Conservation (phyloP, 345 rosid genomes). For the Noccaea caerulescens region DNA sequence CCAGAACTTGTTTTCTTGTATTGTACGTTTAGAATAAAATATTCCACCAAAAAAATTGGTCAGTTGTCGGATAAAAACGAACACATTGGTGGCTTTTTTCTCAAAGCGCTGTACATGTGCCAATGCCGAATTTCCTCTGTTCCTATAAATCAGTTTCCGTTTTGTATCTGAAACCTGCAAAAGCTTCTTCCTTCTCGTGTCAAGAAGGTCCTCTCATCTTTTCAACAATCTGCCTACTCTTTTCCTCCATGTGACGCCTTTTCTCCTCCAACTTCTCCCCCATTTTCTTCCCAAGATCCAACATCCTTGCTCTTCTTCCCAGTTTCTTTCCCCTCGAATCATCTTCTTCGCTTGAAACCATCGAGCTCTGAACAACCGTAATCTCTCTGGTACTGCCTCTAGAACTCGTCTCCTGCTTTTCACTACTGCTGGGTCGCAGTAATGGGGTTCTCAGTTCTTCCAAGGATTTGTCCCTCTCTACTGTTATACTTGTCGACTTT, state of each 20-base stretch:
- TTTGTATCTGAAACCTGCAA: conserved; percentile 15
- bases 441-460: conserved; percentile 66
- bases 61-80: conserved; percentile 14
- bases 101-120: conserved; percentile 29
- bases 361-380: conserved; percentile 36
- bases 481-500: conserved; percentile 38
- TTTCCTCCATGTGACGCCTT: conserved; percentile 86
- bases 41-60: background rate
- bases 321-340: conserved; percentile 62
- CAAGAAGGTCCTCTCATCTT: conserved; percentile 70
- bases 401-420: conserved; percentile 45
- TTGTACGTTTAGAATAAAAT: conserved; percentile 17
- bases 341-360: conserved; percentile 50
- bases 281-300: conserved; percentile 85
- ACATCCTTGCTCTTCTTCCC: conserved; percentile 80
- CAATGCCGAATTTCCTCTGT: conserved; percentile 18
- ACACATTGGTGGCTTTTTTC: conserved; percentile 20
- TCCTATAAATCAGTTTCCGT: conserved; percentile 25
- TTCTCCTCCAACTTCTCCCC: conserved; percentile 91
- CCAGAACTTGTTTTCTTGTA: conserved; percentile 29
- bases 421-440: conserved; percentile 43
- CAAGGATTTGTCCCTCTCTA: conserved; percentile 43
- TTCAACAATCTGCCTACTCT: conserved; percentile 74
- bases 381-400: conserved; percentile 37
- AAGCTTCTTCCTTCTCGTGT: conserved; percentile 3